These are phyloP conservation scores for Globisporangium perplexum DNA, from an alignment of 352 stramenopile genomes.

Conservation along the genomic window DNA sequence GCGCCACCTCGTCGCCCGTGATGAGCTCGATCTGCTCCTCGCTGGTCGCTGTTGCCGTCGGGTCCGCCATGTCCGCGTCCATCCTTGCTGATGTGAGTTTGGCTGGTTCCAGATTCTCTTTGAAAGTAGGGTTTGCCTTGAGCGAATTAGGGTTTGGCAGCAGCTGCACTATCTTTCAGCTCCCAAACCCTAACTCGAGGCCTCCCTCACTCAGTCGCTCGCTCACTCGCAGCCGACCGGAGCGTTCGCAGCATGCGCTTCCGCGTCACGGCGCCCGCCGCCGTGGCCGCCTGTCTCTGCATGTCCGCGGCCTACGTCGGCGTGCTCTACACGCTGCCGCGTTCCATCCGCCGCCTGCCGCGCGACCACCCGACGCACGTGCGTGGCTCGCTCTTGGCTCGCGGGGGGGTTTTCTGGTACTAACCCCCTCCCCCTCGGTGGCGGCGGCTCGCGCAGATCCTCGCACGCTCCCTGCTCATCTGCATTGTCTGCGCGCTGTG, in stretches of 20 bases:
- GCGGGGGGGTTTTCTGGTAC: neutral
- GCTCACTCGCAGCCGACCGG: too few species aligned
- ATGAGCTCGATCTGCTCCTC: slow-evolving; percentile 79
- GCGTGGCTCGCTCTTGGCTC: slow-evolving; percentile 5
- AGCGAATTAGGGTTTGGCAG: too few species aligned
- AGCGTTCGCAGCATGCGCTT: slow-evolving; percentile 48
- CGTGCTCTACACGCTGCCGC: slow-evolving; percentile 80
- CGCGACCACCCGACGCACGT: slow-evolving; percentile 85
- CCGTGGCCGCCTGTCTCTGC: slow-evolving; percentile 67
- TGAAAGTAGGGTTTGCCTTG: neutral
- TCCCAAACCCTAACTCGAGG: too few species aligned
- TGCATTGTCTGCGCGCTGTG: slow-evolving; percentile 83
- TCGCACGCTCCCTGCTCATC: slow-evolving; percentile 84
- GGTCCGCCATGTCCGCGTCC: slow-evolving; percentile 24
- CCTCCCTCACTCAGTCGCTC: too few species aligned
- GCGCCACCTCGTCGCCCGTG: slow-evolving; percentile 63
- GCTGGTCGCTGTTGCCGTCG: slow-evolving; percentile 5
- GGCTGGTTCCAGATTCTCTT: neutral
- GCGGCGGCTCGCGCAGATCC: slow-evolving; percentile 38
- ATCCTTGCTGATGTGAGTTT: slow-evolving; percentile 11
- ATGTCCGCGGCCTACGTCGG: slow-evolving; percentile 84
- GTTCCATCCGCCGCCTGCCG: slow-evolving; percentile 62
- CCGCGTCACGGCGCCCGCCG: slow-evolving; percentile 57
- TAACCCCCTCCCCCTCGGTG: neutral
- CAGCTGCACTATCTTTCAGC: too few species aligned